Evolutionary conservation across 495 filamentous ascomycete species (phyloP), one percentile per base, ranked within the genome.

Genomic region (Tuber brumale): DNA sequence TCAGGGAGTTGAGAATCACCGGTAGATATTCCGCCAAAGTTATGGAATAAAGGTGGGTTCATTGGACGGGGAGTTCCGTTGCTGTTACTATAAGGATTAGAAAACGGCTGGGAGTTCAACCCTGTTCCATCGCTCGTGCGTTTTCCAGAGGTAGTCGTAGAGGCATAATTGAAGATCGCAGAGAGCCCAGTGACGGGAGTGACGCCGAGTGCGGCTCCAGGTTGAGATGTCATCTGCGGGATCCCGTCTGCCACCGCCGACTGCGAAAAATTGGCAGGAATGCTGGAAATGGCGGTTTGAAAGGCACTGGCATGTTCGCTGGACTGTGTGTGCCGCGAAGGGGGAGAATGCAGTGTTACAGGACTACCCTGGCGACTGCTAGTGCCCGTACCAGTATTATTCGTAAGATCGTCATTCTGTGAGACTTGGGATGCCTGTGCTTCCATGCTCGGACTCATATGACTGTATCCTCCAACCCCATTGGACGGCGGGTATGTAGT

Each of bases 1-100:
- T 83, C 81, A 4, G 81, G 81, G 3, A 83, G 51, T 69, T 83
- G 81, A 31, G 81, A 83, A 27, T 83, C 81, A 45, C 74, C 76
- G 41, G 41, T 76, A 31, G n/a, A 37, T 10, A 66, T 41, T 19
- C 51, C 69, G 3, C 79, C 81, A 72, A 75, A 82, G 31, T 76
- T 69, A 12, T 72, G 79, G 70, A 81, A 81, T 39, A 61, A 44
- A 43, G 79, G 70, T 35, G 73, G 73, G 41, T 80, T 80, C 42
- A 74, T 80, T 21, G 79, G 79, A 0, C 72, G 73, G 57, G 57
- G 57, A 23, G 79, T 80, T 45, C 77, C 77, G 66, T 80, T 80
- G 37, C 79, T 80, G 46, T 80, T 69, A 42, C 74, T 76, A 37
- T 79, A 78, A 27, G 71, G 79, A 41, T 57, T 66, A 23, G 80